Conservation (phyloP, 2,329 filamentous ascomycete species). For the Leptographium galeiforme region DNA sequence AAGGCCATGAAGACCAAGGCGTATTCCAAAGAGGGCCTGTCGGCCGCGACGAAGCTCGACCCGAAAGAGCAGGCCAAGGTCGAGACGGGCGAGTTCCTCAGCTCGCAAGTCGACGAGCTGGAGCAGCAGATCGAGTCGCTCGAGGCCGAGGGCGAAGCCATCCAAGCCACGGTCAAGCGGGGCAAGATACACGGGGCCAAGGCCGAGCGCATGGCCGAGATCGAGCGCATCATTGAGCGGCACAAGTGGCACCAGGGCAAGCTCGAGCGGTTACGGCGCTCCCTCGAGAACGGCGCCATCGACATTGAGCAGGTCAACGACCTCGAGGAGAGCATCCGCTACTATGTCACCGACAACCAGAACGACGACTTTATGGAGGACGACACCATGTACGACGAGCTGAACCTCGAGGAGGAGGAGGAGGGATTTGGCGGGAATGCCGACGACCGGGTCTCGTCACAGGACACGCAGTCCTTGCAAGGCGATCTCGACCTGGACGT, state of each 20-base stretch:
- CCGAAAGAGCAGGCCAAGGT: slow-evolving; percentile 95
- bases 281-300: slow-evolving; percentile 83
- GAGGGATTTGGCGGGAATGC: slow-evolving; percentile 75
- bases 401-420: slow-evolving; percentile 86
- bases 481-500: slow-evolving; percentile 60
- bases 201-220: slow-evolving; percentile 74
- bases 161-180: slow-evolving; percentile 88
- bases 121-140: slow-evolving; percentile 86
- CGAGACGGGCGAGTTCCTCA: slow-evolving; percentile 77
- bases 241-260: slow-evolving; percentile 96
- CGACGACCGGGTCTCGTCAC: slow-evolving; percentile 80
- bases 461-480: slow-evolving; percentile 84
- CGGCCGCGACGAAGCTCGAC: slow-evolving; percentile 81
- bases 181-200: slow-evolving; percentile 78
- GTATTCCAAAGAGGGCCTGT: slow-evolving; percentile 94
- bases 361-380: slow-evolving; percentile 87
- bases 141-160: slow-evolving; percentile 76
- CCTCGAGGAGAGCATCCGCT: slow-evolving; percentile 82
- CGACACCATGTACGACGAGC: slow-evolving; percentile 87
- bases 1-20: slow-evolving; percentile 99
- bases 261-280: slow-evolving; percentile 78
- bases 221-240: slow-evolving; percentile 72
- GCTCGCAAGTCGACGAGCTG: slow-evolving; percentile 77
- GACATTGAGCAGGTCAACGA: slow-evolving; percentile 79
- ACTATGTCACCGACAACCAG: slow-evolving; percentile 85